These are phyloP conservation scores for Oryza longistaminata DNA, from an alignment of 176 grass and related monocot species.

Conservation along the genomic window DNA sequence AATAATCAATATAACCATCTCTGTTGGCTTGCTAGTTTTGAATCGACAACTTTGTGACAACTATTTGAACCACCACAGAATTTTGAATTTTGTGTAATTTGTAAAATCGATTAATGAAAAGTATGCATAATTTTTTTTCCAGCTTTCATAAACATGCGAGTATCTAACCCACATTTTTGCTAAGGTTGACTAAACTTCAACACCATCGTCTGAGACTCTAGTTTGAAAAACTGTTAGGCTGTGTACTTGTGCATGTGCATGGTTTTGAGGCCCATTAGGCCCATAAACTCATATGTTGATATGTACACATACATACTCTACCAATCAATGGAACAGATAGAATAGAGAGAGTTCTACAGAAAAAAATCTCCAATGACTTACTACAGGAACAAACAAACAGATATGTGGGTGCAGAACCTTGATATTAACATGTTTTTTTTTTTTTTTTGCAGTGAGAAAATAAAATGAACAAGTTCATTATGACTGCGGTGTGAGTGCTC, in stretches of 20 bases:
- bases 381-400: not conserved
- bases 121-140: not conserved
- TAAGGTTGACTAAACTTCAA: not conserved
- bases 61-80: not conserved
- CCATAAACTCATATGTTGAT: not conserved
- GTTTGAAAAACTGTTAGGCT: not conserved
- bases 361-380: too few relatives aligned
- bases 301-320: too few relatives aligned
- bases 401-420: not conserved
- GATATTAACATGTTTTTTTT: too few relatives aligned
- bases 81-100: not conserved
- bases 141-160: not conserved
- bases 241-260: not conserved
- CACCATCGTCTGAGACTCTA: not conserved
- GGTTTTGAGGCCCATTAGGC: not conserved
- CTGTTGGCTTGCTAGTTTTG: not conserved
- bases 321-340: too few relatives aligned
- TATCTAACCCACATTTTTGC: not conserved
- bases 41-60: not conserved
- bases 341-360: too few relatives aligned
- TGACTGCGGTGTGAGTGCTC: not conserved
- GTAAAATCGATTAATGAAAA: not conserved
- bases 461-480: not conserved
- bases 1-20: not conserved
- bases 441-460: not conserved